Percentiles rank a stretch among this genome's conserved stretches.
phyloP scores from a whole-genome alignment of 345 rosid species.

The Gossypium arboreum region DNA sequence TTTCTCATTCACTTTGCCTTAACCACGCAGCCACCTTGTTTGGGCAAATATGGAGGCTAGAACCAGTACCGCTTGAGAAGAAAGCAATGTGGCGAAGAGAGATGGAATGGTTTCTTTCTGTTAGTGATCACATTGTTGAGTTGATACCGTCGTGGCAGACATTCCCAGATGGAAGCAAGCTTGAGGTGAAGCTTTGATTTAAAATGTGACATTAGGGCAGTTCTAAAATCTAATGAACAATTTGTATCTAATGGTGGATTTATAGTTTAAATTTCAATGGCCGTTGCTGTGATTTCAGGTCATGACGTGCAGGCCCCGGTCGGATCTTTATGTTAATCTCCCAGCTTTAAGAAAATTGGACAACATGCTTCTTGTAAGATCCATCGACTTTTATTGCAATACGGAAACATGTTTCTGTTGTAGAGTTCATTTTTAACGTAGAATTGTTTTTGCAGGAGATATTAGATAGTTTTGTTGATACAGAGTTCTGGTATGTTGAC shows the following conservation, averaged over 20 bases:
- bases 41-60: slow-evolving; percentile 97
- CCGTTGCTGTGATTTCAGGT: slow-evolving; percentile 44
- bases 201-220: background rate
- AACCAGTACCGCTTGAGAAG: slow-evolving; percentile 75
- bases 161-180: slow-evolving; percentile 91
- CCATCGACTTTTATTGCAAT: background rate
- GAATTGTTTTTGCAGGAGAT: slow-evolving; percentile 56
- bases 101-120: slow-evolving; percentile 93
- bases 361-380: slow-evolving; percentile 91
- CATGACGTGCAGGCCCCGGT: slow-evolving; percentile 91
- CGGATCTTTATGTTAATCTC: slow-evolving; percentile 85
- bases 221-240: background rate
- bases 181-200: slow-evolving; percentile 57
- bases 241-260: background rate
- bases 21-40: slow-evolving; percentile 66
- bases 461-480: slow-evolving; percentile 68
- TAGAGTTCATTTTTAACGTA: slow-evolving; percentile 11
- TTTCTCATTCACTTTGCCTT: background rate
- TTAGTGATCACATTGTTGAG: slow-evolving; percentile 94
- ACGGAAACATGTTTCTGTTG: slow-evolving; percentile 8
- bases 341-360: slow-evolving; percentile 92
- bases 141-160: slow-evolving; percentile 93
- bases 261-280: slow-evolving; percentile 1
- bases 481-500: slow-evolving; percentile 94
- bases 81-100: slow-evolving; percentile 97